Conservation (phyloP, 345 rosid genomes). For the Gossypioides kirkii region DNA sequence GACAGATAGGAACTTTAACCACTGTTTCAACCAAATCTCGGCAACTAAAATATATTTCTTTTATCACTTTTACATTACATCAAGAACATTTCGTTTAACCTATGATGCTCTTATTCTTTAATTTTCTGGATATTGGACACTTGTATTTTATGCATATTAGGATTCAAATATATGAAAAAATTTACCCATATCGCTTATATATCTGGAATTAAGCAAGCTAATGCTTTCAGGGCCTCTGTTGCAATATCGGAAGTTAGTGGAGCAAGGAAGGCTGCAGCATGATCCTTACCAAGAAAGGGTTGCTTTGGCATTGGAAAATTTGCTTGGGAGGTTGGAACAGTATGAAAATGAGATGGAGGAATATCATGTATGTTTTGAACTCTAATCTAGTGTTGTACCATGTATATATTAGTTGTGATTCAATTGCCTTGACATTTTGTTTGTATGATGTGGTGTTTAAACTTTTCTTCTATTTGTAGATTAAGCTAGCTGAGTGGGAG, state of each 20-base stretch:
- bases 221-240: constrained; percentile 39
- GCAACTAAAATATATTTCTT: no score
- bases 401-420: not conserved
- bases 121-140: not conserved
- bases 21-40: no score
- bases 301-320: constrained; percentile 56
- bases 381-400: not conserved
- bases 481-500: constrained; percentile 71
- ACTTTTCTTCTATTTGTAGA: constrained; percentile 27
- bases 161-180: not conserved
- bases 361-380: constrained; percentile 51
- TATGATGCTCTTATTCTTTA: not conserved
- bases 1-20: no score
- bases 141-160: not conserved
- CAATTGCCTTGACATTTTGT: not conserved
- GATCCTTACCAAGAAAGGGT: constrained; percentile 77
- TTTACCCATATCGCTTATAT: not conserved
- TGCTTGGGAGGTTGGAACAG: constrained; percentile 68
- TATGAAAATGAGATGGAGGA: constrained; percentile 83
- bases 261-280: constrained; percentile 65
- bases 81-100: not conserved
- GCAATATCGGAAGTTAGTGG: constrained; percentile 54
- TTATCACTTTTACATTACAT: not conserved
- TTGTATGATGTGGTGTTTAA: constrained; percentile 9
- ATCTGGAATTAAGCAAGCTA: not conserved